A percentile compares a stretch with the other conserved stretches of the same genome.
Evolutionary conservation across 345 rosid species (phyloP).

Genomic region (Camelina sativa): DNA sequence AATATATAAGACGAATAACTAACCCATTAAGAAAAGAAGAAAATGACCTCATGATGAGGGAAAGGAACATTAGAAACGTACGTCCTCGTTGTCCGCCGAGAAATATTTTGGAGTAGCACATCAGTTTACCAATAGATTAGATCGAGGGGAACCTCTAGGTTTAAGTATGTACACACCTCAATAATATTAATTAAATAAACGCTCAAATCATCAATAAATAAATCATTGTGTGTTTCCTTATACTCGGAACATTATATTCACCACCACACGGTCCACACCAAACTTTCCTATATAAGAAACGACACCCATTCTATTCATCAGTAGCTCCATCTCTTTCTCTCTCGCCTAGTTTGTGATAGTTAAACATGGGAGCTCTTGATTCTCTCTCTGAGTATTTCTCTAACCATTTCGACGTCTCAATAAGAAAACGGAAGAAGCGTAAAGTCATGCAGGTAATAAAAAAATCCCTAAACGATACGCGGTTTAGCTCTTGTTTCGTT

Average conservation of each 20-base stretch:
- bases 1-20: not conserved
- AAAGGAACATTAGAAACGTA: slow-evolving; percentile 17
- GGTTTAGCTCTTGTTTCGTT: slow-evolving; percentile 21
- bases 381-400: slow-evolving; percentile 44
- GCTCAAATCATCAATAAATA: slow-evolving; percentile 5
- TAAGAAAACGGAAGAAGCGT: slow-evolving; percentile 48
- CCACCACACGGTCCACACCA: not conserved
- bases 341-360: not conserved
- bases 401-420: slow-evolving; percentile 40
- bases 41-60: slow-evolving; percentile 13
- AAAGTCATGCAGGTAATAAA: slow-evolving; percentile 54
- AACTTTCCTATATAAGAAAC: slow-evolving; percentile 35
- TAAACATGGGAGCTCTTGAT: slow-evolving; percentile 51
- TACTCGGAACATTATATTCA: slow-evolving; percentile 19
- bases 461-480: not conserved
- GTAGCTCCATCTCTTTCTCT: slow-evolving; percentile 1
- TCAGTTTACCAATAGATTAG: not conserved
- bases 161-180: slow-evolving; percentile 24
- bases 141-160: slow-evolving; percentile 9
- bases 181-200: not conserved
- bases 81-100: slow-evolving; percentile 31
- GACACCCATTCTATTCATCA: slow-evolving; percentile 1
- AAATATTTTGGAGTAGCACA: slow-evolving; percentile 18
- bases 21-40: not conserved
- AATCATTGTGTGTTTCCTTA: slow-evolving; percentile 3